Percentiles rank a stretch among this genome's conserved stretches.
Conservation (phyloP, 805 yeast genomes). For the Novakomyces olei region DNA sequence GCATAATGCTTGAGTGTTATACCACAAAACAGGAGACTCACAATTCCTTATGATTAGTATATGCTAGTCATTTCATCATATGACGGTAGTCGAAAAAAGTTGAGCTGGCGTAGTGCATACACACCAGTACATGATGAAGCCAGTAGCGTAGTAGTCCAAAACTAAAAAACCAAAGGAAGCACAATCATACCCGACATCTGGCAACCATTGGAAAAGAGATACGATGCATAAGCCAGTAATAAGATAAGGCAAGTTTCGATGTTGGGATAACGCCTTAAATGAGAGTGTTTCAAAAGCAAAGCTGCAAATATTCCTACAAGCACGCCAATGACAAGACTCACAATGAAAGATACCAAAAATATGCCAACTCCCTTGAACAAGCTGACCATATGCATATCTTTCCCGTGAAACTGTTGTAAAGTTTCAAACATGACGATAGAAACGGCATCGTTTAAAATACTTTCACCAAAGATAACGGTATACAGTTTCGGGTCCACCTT, state of each 20-base stretch:
- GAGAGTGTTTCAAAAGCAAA: constrained; percentile 70
- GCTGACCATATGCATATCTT: constrained; percentile 49
- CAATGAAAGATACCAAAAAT: constrained; percentile 78
- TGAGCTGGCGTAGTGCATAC: too few species aligned
- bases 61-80: too few species aligned
- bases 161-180: too few species aligned
- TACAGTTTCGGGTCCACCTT: constrained; percentile 94
- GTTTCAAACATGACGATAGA: constrained; percentile 98
- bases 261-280: constrained; percentile 84
- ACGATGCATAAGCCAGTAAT: constrained; percentile 81
- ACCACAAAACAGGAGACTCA: constrained; percentile 77
- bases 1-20: constrained; percentile 94
- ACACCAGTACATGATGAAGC: too few species aligned
- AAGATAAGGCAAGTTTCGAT: constrained; percentile 86
- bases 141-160: too few species aligned
- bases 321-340: constrained; percentile 75
- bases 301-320: constrained; percentile 78
- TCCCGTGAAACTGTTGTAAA: constrained; percentile 86
- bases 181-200: constrained; percentile 92
- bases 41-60: too few species aligned
- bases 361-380: constrained; percentile 84
- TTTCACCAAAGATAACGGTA: constrained; percentile 93
- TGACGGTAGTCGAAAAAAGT: too few species aligned
- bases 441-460: constrained; percentile 86
- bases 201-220: constrained; percentile 94